Percentiles rank a stretch among this genome's conserved stretches.
These are phyloP conservation scores for Kodamaea plutei DNA, from an alignment of 1,139 yeast species.

Conservation along the genomic window DNA sequence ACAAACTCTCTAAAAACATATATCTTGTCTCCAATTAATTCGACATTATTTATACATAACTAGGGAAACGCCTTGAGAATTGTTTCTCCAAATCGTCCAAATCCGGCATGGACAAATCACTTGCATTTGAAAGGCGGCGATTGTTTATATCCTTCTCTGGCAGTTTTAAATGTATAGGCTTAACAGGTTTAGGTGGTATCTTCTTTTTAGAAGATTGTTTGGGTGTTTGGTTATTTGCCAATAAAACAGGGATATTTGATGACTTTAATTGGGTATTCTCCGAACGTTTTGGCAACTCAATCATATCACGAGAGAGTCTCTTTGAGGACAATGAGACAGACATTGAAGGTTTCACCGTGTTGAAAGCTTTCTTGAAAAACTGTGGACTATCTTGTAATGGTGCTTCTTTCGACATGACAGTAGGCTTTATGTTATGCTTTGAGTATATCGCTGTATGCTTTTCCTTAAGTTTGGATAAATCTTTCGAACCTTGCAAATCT, in stretches of 20 bases:
- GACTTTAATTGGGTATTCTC: background rate
- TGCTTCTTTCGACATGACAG: constrained; percentile 1
- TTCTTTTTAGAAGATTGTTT: constrained; percentile 21
- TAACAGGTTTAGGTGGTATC: constrained; percentile 61
- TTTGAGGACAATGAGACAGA: background rate
- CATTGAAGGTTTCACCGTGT: background rate
- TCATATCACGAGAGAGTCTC: background rate
- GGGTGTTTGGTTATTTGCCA: background rate
- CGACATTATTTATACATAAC: constrained; percentile 45
- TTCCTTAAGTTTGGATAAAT: background rate
- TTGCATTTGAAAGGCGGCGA: constrained; percentile 33
- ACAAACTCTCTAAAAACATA: too few species aligned
- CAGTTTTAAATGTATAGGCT: constrained; percentile 52
- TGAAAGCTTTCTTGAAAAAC: background rate
- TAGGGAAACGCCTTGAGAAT: constrained; percentile 53
- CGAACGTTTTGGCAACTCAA: background rate
- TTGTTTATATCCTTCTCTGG: constrained; percentile 16
- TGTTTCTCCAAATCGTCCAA: constrained; percentile 53
- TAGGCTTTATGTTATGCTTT: background rate
- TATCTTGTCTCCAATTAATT: too few species aligned
- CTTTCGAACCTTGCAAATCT: constrained; percentile 1
- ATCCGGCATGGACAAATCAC: constrained; percentile 49
- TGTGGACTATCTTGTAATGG: background rate
- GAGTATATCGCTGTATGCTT: background rate
- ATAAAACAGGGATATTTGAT: background rate